Conservation (phyloP, 2,329 filamentous ascomycete species). For the Blastomyces emzantsi region DNA sequence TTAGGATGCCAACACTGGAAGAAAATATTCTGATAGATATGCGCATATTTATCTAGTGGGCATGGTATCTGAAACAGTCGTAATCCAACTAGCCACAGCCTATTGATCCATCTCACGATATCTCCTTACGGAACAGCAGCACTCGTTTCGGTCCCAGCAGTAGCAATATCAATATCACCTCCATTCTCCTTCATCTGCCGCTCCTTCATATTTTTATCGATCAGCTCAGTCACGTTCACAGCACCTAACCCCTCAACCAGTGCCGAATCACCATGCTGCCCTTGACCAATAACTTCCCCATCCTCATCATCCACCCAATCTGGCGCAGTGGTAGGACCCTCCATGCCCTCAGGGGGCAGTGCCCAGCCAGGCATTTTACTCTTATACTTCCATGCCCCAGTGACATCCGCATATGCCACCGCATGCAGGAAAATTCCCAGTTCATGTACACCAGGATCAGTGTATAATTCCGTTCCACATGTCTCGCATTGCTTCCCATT, state of each 20-base stretch:
- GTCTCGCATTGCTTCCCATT: slow-evolving; percentile 72
- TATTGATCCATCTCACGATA: not conserved
- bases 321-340: slow-evolving; percentile 60
- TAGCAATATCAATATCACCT: not conserved
- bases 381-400: slow-evolving; percentile 77
- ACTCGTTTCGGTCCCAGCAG: not conserved
- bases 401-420: slow-evolving; percentile 73
- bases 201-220: slow-evolving; percentile 3
- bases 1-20: not conserved
- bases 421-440: slow-evolving; percentile 91
- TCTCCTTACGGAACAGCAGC: not conserved
- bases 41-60: not conserved
- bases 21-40: not conserved
- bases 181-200: not conserved
- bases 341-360: slow-evolving; percentile 62
- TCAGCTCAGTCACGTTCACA: slow-evolving; percentile 12
- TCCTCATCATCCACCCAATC: slow-evolving; percentile 35
- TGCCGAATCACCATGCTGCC: slow-evolving; percentile 18
- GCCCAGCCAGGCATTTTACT: slow-evolving; percentile 83
- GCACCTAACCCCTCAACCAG: slow-evolving; percentile 18
- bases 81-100: not conserved
- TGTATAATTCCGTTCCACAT: slow-evolving; percentile 84
- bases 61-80: not conserved
- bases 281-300: slow-evolving; percentile 31
- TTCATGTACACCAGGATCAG: slow-evolving; percentile 83